Conservation (phyloP, 169 alveolate species). For the Plasmodium reichenowi region DNA sequence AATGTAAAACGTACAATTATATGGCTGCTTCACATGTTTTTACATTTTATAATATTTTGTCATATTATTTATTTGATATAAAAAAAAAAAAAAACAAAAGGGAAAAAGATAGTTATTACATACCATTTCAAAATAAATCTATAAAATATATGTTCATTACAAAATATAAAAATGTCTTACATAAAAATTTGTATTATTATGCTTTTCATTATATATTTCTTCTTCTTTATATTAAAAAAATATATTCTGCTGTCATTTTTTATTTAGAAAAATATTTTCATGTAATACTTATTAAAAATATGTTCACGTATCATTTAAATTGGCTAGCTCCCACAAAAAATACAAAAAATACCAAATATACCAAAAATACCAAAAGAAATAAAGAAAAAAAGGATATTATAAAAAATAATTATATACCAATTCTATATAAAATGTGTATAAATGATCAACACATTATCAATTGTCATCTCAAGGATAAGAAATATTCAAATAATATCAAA, state of each 20-base stretch:
- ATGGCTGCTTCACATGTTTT: conserved; percentile 60
- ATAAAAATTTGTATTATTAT: conserved; percentile 58
- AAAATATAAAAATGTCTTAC: conserved; percentile 21
- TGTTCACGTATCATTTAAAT: conserved; percentile 24
- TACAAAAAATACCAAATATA: not conserved
- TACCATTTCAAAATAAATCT: not conserved
- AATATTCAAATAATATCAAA: no score
- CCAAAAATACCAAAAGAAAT: not conserved
- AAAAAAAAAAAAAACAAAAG: not conserved
- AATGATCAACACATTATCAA: no score
- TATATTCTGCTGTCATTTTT: conserved; percentile 13
- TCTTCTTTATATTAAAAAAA: conserved; percentile 23
- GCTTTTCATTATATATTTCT: conserved; percentile 52
- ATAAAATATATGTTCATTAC: not conserved
- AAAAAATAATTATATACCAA: no score
- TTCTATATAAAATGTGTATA: no score
- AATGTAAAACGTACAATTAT: conserved; percentile 45
- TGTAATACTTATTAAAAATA: conserved; percentile 17
- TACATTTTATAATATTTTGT: conserved; percentile 12
- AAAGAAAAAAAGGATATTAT: not conserved
- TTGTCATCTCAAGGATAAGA: no score
- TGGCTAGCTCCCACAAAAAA: not conserved
- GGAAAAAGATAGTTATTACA: not conserved
- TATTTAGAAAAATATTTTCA: conserved; percentile 5
- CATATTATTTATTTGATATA: conserved; percentile 2